Conservation (phyloP, 1,139 yeast species). For the Geotrichum carabidarum region DNA sequence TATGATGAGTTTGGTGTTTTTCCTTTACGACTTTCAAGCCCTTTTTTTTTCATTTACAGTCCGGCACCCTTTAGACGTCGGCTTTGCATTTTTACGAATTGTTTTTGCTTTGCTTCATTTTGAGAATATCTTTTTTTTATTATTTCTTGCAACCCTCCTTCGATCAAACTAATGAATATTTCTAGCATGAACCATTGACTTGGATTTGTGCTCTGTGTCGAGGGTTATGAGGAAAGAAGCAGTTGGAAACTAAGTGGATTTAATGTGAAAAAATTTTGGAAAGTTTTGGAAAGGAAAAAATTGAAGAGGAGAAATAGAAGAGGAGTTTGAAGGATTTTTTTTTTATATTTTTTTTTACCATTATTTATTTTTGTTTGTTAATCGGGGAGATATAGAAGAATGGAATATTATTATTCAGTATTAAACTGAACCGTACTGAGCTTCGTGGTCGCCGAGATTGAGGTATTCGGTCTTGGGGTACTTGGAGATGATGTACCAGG, state of each 20-base stretch:
- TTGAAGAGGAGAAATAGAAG: slow-evolving; percentile 4
- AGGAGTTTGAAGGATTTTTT: slow-evolving; percentile 8
- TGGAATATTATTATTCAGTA: slow-evolving; percentile 6
- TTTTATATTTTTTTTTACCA: not conserved
- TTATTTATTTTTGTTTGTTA: not conserved
- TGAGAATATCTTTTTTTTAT: slow-evolving; percentile 7
- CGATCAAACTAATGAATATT: not conserved
- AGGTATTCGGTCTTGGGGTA: slow-evolving; percentile 29
- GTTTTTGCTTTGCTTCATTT: slow-evolving; percentile 11
- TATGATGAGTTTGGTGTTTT: not conserved
- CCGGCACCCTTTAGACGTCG: slow-evolving; percentile 3
- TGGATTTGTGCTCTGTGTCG: slow-evolving; percentile 11
- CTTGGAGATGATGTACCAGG: slow-evolving; percentile 39
- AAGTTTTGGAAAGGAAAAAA: not conserved
- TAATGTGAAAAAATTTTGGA: not conserved
- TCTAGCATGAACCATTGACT: slow-evolving; percentile 17
- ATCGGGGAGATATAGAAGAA: slow-evolving; percentile 13
- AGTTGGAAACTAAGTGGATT: not conserved
- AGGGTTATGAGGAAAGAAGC: slow-evolving; percentile 4
- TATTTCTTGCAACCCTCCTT: slow-evolving; percentile 5
- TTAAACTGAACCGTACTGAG: slow-evolving; percentile 15
- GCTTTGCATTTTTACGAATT: slow-evolving; percentile 1
- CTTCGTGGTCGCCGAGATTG: slow-evolving; percentile 6
- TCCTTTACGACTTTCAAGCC: slow-evolving; percentile 6
- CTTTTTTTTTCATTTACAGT: slow-evolving; percentile 6